Conservation (phyloP, 1,284 basidiomycete genomes). For the Ustilago trichophora region DNA sequence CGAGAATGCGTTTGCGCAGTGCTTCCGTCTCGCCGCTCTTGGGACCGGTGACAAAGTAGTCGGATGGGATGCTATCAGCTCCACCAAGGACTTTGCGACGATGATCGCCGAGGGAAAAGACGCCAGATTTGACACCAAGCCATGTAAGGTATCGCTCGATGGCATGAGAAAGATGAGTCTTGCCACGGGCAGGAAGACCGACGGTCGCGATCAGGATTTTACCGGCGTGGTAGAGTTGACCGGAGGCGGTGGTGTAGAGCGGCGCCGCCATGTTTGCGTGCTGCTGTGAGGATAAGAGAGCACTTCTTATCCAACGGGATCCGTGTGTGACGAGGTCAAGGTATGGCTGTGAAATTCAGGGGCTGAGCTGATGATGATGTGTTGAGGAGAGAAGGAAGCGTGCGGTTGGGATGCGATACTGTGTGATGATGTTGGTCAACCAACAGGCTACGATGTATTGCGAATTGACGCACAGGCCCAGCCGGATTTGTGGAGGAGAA, state of each 20-base stretch:
- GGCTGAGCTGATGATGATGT: too few species aligned
- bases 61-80: conserved; percentile 83
- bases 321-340: too few species aligned
- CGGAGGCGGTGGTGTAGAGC: conserved; percentile 67
- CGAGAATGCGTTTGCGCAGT: conserved; percentile 77
- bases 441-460: too few species aligned
- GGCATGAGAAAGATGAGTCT: conserved; percentile 94
- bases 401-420: too few species aligned
- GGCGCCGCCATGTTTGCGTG: conserved; percentile 63
- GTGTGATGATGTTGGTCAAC: too few species aligned
- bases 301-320: too few species aligned
- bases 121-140: conserved; percentile 95
- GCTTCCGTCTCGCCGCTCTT: conserved; percentile 75
- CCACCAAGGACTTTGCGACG: conserved; percentile 87
- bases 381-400: too few species aligned
- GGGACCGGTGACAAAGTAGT: conserved; percentile 80
- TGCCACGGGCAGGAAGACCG: conserved; percentile 84
- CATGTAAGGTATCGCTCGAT: conserved; percentile 95
- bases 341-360: too few species aligned
- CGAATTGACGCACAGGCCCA: too few species aligned
- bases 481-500: too few species aligned
- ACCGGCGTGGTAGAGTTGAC: conserved; percentile 88
- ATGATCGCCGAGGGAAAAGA: conserved; percentile 94
- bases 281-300: too few species aligned
- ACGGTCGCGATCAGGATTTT: conserved; percentile 92